Percentiles rank a stretch among this genome's conserved stretches.
These are phyloP conservation scores for Xylaria sp. DNA, from an alignment of 2,329 filamentous ascomycete species.

Conservation along the genomic window DNA sequence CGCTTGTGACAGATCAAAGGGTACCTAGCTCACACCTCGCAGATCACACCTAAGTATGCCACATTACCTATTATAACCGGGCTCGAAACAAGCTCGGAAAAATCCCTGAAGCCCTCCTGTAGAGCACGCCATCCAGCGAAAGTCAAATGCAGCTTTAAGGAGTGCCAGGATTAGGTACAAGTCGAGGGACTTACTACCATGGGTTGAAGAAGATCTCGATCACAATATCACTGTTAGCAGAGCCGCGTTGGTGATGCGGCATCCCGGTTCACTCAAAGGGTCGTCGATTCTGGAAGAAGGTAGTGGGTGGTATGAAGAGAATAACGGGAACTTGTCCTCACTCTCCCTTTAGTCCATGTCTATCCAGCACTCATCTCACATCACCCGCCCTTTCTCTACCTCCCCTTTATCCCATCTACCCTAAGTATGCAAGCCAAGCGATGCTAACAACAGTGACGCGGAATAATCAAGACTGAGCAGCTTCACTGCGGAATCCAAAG, in stretches of 20 bases:
- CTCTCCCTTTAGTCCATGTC: too few species aligned
- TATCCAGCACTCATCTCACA: too few species aligned
- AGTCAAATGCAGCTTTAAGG: conserved; percentile 32
- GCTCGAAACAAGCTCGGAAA: conserved; percentile 25
- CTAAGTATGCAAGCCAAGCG: too few species aligned
- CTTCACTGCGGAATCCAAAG: too few species aligned
- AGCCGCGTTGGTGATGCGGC: background rate
- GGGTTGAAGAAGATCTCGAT: conserved; percentile 29
- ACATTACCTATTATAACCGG: conserved; percentile 31
- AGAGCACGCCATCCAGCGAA: conserved; percentile 31
- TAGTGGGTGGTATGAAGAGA: too few species aligned
- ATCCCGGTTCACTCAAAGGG: conserved; percentile 1
- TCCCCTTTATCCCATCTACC: too few species aligned
- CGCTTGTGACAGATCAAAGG: too few species aligned
- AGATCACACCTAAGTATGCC: conserved; percentile 31
- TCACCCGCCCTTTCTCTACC: too few species aligned
- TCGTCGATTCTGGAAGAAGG: too few species aligned
- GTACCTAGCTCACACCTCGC: conserved; percentile 4
- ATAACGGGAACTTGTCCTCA: too few species aligned
- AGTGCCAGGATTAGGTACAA: conserved; percentile 29
- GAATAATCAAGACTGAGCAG: too few species aligned
- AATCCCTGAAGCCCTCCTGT: conserved; percentile 30
- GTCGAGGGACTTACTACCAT: conserved; percentile 22
- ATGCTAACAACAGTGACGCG: too few species aligned
- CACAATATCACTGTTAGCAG: background rate